A percentile compares a stretch with the other conserved stretches of the same genome.
These are phyloP conservation scores for Amauroascus niger DNA, from an alignment of 2,329 filamentous ascomycete genomes.

Conservation along the genomic window DNA sequence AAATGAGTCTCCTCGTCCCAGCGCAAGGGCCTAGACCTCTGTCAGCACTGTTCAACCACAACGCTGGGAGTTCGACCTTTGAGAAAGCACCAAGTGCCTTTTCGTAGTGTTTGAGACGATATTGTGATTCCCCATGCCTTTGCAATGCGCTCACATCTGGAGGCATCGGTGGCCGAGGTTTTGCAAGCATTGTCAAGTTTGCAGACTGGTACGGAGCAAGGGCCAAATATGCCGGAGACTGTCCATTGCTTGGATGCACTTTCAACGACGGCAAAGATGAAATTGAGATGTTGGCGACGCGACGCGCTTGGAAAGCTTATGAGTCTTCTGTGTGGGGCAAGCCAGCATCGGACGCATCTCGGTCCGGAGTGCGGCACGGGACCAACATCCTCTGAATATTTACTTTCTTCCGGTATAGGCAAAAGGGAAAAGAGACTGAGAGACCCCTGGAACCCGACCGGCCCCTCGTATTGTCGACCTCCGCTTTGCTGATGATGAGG, in stretches of 20 bases:
- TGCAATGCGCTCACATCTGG: slow-evolving; percentile 22
- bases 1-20: slow-evolving; percentile 27
- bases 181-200: not conserved
- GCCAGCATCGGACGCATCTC: not conserved
- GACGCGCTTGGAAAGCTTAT: not conserved
- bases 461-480: too few relatives aligned
- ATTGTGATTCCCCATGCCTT: slow-evolving; percentile 35
- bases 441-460: too few relatives aligned
- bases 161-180: not conserved
- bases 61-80: slow-evolving; percentile 26
- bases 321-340: not conserved
- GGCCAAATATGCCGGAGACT: not conserved
- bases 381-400: slow-evolving; percentile 25
- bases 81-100: slow-evolving; percentile 37
- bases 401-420: slow-evolving; percentile 37
- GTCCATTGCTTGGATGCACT: too few relatives aligned
- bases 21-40: slow-evolving; percentile 29
- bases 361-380: slow-evolving; percentile 1
- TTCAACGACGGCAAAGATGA: too few relatives aligned
- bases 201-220: not conserved
- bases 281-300: not conserved
- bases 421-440: slow-evolving; percentile 3
- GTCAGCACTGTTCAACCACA: slow-evolving; percentile 1
- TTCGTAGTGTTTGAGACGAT: slow-evolving; percentile 36
- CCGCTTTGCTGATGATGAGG: slow-evolving; percentile 4